A percentile compares a stretch with the other conserved stretches of the same genome.
Conservation (phyloP, 2,329 filamentous ascomycete species). For the Ophiostoma himal-ulmi region DNA sequence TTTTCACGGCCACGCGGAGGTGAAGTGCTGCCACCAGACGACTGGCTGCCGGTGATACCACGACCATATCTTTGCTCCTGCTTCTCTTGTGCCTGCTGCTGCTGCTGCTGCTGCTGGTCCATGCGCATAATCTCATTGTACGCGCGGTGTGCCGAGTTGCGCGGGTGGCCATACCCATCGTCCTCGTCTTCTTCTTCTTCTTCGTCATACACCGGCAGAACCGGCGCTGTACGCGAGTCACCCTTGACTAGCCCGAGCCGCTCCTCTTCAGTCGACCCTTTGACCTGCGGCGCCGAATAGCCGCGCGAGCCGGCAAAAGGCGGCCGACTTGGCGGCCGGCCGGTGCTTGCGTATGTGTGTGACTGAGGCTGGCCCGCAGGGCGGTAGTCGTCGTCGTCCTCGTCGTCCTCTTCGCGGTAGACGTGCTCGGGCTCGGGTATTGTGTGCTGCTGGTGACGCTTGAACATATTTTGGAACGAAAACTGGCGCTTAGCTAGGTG, state of each 20-base stretch:
- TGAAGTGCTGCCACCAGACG: conserved; percentile 22
- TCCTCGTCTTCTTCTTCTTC: conserved; percentile 34
- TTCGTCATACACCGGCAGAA: conserved; percentile 36
- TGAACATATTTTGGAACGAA: conserved; percentile 84
- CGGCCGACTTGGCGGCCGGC: conserved; percentile 17
- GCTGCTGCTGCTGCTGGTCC: conserved; percentile 26
- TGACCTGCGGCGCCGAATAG: conserved; percentile 39
- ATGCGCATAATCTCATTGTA: conserved; percentile 9
- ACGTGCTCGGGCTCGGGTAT: neutral
- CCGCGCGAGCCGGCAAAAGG: conserved; percentile 30
- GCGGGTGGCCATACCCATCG: conserved; percentile 11
- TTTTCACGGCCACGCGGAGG: neutral
- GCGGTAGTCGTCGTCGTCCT: neutral
- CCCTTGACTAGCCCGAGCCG: conserved; percentile 75
- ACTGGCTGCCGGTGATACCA: conserved; percentile 38
- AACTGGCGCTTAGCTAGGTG: conserved; percentile 69
- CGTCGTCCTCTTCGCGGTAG: neutral
- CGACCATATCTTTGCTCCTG: conserved; percentile 35
- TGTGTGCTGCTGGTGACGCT: conserved; percentile 41
- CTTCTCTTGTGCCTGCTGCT: neutral
- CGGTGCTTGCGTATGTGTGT: neutral
- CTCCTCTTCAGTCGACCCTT: conserved; percentile 72
- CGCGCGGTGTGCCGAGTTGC: neutral
- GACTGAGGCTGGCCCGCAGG: neutral
- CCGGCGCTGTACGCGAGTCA: conserved; percentile 43